Evolutionary conservation across 108 stramenopile genomes (phyloP).

Genomic region (Schizochytrium sp.): DNA sequence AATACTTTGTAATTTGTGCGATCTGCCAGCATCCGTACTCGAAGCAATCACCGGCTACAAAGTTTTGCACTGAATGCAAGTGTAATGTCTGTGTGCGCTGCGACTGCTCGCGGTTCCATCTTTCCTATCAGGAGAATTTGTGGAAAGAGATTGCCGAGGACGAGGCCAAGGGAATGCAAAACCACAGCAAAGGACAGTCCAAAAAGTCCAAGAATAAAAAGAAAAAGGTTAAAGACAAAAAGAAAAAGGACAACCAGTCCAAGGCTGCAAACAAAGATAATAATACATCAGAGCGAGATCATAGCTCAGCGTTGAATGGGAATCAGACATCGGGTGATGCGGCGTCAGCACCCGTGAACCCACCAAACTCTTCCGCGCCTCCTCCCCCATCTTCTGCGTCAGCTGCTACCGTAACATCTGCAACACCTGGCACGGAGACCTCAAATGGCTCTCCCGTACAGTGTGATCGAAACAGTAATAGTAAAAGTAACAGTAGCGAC

Average conservation of each 20-base stretch:
- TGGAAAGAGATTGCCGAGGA: conserved; percentile 88
- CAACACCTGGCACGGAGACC: too few species aligned
- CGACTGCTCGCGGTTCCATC: conserved; percentile 90
- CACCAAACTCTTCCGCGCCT: too few species aligned
- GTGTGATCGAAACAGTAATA: neutral
- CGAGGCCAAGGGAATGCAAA: conserved; percentile 86
- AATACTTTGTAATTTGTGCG: conserved; percentile 93
- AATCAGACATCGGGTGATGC: too few species aligned
- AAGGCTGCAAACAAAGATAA: neutral
- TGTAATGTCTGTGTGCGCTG: conserved; percentile 92
- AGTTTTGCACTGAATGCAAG: conserved; percentile 92
- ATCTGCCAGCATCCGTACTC: conserved; percentile 89
- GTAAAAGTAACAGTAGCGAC: neutral
- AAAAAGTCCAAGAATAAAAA: conserved; percentile 83
- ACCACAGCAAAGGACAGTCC: conserved; percentile 73
- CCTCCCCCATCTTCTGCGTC: too few species aligned
- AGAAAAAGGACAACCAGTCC: conserved; percentile 34
- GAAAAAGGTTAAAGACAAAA: conserved; percentile 83
- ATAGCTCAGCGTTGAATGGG: too few species aligned
- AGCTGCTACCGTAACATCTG: too few species aligned
- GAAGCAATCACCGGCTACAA: conserved; percentile 83
- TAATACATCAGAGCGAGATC: neutral
- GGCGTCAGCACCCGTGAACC: too few species aligned
- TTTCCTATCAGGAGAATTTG: conserved; percentile 93
- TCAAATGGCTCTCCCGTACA: too few species aligned